These are phyloP conservation scores for Coriaria nepalensis DNA, from an alignment of 306 rosid species.

Conservation along the genomic window DNA sequence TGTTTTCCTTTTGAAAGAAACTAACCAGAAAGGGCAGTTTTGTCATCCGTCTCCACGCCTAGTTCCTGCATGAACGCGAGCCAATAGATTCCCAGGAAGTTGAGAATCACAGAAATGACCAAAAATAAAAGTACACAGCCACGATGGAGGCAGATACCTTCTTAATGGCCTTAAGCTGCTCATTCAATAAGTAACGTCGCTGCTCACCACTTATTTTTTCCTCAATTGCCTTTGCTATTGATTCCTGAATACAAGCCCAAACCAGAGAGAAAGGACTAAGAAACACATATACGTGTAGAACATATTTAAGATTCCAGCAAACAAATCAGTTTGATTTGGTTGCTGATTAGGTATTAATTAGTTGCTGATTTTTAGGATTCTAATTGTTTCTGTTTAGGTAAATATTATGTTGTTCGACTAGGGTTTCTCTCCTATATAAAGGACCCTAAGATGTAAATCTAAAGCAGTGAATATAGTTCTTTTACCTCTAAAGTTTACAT, in stretches of 20 bases:
- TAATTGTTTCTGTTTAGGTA: too few relatives aligned
- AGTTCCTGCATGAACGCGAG: slow-evolving; percentile 46
- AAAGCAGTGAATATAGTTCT: too few relatives aligned
- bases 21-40: slow-evolving; percentile 95
- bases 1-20: slow-evolving; percentile 13
- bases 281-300: slow-evolving; percentile 5
- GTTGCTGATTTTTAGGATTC: too few relatives aligned
- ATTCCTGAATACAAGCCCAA: slow-evolving; percentile 38
- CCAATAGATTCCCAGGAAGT: background rate
- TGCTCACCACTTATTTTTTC: slow-evolving; percentile 98
- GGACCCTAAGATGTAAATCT: too few relatives aligned
- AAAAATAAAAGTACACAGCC: background rate
- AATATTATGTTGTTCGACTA: too few relatives aligned
- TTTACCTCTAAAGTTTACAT: too few relatives aligned
- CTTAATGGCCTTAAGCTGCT: slow-evolving; percentile 97
- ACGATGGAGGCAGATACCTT: slow-evolving; percentile 38
- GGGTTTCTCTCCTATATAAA: too few relatives aligned
- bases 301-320: too few relatives aligned
- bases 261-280: slow-evolving; percentile 18
- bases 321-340: too few relatives aligned
- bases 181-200: slow-evolving; percentile 86
- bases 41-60: slow-evolving; percentile 97
- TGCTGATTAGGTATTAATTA: too few relatives aligned
- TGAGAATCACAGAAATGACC: background rate
- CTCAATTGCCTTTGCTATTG: slow-evolving; percentile 97